Evolutionary conservation across 345 rosid species (phyloP).

Genomic region (Angophora floribunda): DNA sequence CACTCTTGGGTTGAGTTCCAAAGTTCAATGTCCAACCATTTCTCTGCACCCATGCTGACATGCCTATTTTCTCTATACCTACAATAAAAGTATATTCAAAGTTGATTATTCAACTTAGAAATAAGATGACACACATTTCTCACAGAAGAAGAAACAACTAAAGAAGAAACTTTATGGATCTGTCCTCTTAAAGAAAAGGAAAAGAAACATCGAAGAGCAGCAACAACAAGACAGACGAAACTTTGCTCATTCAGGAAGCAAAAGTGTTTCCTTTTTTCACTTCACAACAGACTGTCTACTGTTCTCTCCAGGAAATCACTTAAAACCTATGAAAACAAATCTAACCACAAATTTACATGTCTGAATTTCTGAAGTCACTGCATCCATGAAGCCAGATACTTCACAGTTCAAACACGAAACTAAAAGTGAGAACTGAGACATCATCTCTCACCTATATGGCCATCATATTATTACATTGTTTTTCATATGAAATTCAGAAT

Average conservation of each 20-base stretch:
- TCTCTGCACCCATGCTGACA: conserved; percentile 99
- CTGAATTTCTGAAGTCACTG: not conserved
- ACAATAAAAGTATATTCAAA: not conserved
- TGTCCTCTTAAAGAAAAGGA: not conserved
- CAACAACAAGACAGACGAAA: not conserved
- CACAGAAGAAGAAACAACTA: not conserved
- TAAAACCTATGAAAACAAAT: not conserved
- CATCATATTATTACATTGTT: not conserved
- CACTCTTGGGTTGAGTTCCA: conserved; percentile 80
- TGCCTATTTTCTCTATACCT: conserved; percentile 87
- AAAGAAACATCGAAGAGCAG: not conserved
- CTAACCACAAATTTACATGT: not conserved
- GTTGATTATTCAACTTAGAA: not conserved
- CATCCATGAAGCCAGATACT: not conserved
- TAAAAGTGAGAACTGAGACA: not conserved
- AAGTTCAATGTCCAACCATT: conserved; percentile 95
- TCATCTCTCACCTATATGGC: not conserved
- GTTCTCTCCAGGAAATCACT: not conserved
- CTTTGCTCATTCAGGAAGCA: not conserved
- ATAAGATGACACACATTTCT: not conserved
- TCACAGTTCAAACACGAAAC: not conserved
- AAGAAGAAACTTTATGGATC: not conserved
- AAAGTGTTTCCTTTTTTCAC: not conserved
- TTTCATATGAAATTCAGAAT: not conserved
- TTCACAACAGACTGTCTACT: not conserved